A percentile compares a stretch with the other conserved stretches of the same genome.
Evolutionary conservation across 176 grass and related monocot genomes (phyloP).

Genomic region (Themeda triandra): DNA sequence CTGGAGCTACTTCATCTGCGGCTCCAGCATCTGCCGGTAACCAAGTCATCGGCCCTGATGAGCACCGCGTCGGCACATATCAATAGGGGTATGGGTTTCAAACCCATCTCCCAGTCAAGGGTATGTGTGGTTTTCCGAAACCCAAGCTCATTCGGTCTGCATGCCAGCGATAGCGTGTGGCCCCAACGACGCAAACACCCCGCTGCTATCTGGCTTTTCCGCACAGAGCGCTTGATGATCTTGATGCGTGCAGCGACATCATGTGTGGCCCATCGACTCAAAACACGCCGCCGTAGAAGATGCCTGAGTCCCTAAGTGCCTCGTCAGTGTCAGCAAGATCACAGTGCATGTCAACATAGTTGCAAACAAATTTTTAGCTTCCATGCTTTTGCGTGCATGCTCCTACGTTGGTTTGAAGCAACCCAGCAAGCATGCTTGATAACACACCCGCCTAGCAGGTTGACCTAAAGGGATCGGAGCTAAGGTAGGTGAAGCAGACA

Average conservation of each 20-base stretch:
- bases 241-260: no score
- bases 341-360: background rate
- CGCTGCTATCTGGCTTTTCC: background rate
- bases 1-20: no score
- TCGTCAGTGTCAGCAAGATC: background rate
- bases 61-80: no score
- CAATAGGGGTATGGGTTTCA: no score
- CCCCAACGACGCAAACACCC: slow-evolving; percentile 35
- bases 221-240: no score
- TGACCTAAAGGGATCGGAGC: background rate
- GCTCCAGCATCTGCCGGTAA: no score
- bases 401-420: background rate
- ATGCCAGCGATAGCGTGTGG: slow-evolving; percentile 45
- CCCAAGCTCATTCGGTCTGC: no score
- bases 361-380: background rate
- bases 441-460: background rate
- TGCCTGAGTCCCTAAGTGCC: slow-evolving; percentile 31
- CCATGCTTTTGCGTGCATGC: background rate
- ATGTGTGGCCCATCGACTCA: no score
- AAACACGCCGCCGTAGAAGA: background rate
- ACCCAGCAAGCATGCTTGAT: background rate
- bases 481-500: background rate
- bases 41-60: no score
- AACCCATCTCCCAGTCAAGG: no score
- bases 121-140: no score